Evolutionary conservation across 768 basidiomycete species (phyloP).

Genomic region (Dacryopinax spathularia): DNA sequence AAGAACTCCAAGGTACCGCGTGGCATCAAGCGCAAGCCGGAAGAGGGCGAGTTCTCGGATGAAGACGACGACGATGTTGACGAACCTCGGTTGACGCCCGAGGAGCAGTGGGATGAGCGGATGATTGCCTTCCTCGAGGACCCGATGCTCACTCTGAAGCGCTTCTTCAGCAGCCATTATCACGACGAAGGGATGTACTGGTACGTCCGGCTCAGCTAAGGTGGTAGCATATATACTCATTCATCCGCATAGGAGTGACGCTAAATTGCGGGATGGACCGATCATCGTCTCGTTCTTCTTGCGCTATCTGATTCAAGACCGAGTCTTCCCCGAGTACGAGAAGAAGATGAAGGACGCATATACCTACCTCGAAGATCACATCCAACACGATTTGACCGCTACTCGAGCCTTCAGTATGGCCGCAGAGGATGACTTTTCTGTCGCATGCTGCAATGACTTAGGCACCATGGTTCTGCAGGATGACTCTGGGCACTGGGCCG

Average conservation of each 20-base stretch:
- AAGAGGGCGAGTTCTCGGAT: neutral
- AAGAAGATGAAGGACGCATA: conserved; percentile 24
- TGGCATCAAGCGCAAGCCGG: neutral
- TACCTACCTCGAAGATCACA: neutral
- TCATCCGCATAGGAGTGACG: conserved; percentile 29
- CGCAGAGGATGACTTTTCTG: neutral
- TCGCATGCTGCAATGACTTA: neutral
- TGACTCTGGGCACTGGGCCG: neutral
- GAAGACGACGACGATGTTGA: neutral
- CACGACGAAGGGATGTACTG: conserved; percentile 54
- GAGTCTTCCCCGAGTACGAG: conserved; percentile 41
- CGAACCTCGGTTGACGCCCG: neutral
- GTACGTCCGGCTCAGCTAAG: conserved; percentile 26
- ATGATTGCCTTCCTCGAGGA: conserved; percentile 44
- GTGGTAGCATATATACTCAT: neutral
- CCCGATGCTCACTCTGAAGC: conserved; percentile 41
- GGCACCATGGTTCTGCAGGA: neutral
- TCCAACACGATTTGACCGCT: neutral
- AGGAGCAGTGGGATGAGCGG: conserved; percentile 16
- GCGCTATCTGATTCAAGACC: conserved; percentile 42
- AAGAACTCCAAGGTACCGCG: neutral
- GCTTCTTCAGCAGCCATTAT: conserved; percentile 61
- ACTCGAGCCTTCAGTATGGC: neutral
- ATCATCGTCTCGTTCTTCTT: conserved; percentile 47
- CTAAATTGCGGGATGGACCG: conserved; percentile 37